Evolutionary conservation across 257 asterid species (phyloP).

Genomic region (Coffea eugenioides): DNA sequence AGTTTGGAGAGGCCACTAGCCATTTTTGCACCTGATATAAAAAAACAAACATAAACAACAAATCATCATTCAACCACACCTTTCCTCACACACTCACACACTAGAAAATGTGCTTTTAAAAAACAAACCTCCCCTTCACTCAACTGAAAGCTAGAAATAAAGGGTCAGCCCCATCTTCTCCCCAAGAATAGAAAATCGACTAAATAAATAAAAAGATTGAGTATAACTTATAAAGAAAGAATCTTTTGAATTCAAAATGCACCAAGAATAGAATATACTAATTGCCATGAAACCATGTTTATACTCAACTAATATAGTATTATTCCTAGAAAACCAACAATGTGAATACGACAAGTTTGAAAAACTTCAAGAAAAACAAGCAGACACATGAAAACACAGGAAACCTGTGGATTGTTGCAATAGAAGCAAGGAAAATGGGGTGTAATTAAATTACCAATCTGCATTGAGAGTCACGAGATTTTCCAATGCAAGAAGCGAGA

Average conservation of each 20-base stretch:
- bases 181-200: conserved; percentile 2
- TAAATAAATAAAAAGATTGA: not conserved
- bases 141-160: not conserved
- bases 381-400: conserved; percentile 39
- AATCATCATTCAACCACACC: conserved; percentile 25
- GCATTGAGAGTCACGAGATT: conserved; percentile 44
- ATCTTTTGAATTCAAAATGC: conserved; percentile 29
- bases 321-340: conserved; percentile 33
- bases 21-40: conserved; percentile 42
- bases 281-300: conserved; percentile 11
- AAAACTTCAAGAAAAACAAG: conserved; percentile 21
- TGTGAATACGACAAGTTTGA: conserved; percentile 42
- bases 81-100: conserved; percentile 11
- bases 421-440: conserved; percentile 37
- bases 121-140: not conserved
- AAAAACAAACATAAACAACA: conserved; percentile 21
- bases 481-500: conserved; percentile 33
- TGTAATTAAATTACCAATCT: conserved; percentile 12
- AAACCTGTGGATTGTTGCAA: conserved; percentile 58
- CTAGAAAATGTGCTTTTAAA: not conserved
- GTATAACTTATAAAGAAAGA: conserved; percentile 1
- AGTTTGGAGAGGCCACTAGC: conserved; percentile 30
- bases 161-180: not conserved
- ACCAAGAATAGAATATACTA: conserved; percentile 8
- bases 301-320: conserved; percentile 18